Evolutionary conservation across 2,329 filamentous ascomycete genomes (phyloP), one percentile per base, ranked within the genome.

Genomic region (Xylogone sp.): DNA sequence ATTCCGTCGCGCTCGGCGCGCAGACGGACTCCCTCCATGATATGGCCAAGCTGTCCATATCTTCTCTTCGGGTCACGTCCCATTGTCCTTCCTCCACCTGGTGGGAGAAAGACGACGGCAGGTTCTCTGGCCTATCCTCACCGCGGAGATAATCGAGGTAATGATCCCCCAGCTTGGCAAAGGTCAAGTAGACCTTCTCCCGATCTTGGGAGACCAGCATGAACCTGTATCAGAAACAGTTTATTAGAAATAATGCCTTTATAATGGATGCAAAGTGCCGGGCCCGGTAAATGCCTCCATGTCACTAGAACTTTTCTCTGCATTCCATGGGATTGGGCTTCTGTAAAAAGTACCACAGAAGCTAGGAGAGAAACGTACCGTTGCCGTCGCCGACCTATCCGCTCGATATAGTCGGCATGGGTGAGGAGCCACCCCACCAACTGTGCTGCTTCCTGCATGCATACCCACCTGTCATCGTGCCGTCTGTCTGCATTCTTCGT

Each of bases 341-440:
- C n/a, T n/a, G n/a, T n/a, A n/a, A n/a, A n/a, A n/a, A n/a, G n/a
- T 31, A 13, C 27, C 8, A 13, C 13, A 8, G 27, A 31, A 31
- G 27, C 13, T 31, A 7, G 8, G 8, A 13, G 13, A 8, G 27
- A 13, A 13, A 31, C 27, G 8, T 31, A 31, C 27, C 27, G 27
- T 7, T 31, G 7, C 8, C 27, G 27, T 31, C 8, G 7, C 13
- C 27, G 7, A 13, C 8, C 27, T 13, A 31, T 31, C 8, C 13
- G 27, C 13, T 7, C 27, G 8, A 13, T 7, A 13, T 31, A 8
- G 7, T 31, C 8, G n/a, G 42, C 21, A n/a, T n/a, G 18, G n/a
- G 18, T 19, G 8, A 43, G 8, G 3, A 58, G 56, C 56, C 56
- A 58, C 21, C 53, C 51, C 20, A 50, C 56, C 51, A 58, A 53